phyloP scores from a whole-genome alignment of 2,329 filamentous ascomycete genomes.

The Pyrenochaeta sp. region DNA sequence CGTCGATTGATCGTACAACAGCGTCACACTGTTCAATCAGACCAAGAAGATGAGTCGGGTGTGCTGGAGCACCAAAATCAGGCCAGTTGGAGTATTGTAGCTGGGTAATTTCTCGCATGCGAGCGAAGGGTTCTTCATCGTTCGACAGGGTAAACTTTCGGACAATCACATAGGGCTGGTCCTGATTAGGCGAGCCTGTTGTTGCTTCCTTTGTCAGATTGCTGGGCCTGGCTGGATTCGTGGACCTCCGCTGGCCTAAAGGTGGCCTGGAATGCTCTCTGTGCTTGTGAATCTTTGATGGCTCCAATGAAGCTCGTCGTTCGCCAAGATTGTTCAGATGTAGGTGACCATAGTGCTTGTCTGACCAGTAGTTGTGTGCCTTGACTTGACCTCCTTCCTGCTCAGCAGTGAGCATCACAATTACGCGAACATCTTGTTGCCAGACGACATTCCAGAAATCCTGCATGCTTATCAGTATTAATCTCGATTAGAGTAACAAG shows the following conservation, averaged over 20 bases:
- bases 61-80: slow-evolving; percentile 91
- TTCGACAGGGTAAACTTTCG: slow-evolving; percentile 88
- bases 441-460: slow-evolving; percentile 98
- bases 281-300: slow-evolving; percentile 58
- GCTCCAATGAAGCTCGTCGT: slow-evolving; percentile 79
- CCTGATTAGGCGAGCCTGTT: slow-evolving; percentile 50
- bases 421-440: slow-evolving; percentile 93
- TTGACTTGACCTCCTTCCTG: slow-evolving; percentile 92
- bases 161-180: slow-evolving; percentile 78
- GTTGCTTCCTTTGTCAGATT: slow-evolving; percentile 35
- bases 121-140: slow-evolving; percentile 76
- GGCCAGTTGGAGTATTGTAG: slow-evolving; percentile 97
- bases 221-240: slow-evolving; percentile 40
- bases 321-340: slow-evolving; percentile 80
- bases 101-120: slow-evolving; percentile 91
- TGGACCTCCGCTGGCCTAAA: slow-evolving; percentile 45
- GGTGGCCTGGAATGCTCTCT: slow-evolving; percentile 46
- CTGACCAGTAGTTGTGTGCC: slow-evolving; percentile 92
- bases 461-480: slow-evolving; percentile 55
- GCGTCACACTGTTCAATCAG: slow-evolving; percentile 91
- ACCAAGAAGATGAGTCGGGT: slow-evolving; percentile 84
- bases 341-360: slow-evolving; percentile 78
- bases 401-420: slow-evolving; percentile 97
- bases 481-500: not conserved
- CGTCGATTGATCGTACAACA: slow-evolving; percentile 60